These are phyloP conservation scores for Herpotrichia juniperi DNA, from an alignment of 2,329 filamentous ascomycete species.

Conservation along the genomic window DNA sequence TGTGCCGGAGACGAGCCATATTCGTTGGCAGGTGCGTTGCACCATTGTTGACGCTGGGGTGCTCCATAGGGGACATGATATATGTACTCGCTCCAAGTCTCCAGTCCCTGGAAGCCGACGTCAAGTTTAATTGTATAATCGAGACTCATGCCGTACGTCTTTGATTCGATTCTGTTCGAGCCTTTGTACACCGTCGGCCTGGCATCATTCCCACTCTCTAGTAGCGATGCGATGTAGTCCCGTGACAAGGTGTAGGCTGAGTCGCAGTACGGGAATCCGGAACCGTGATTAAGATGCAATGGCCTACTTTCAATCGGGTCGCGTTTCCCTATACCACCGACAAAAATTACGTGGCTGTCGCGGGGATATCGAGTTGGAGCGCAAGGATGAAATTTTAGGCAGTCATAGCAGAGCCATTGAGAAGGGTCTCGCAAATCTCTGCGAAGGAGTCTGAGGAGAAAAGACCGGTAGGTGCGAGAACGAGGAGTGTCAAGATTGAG, in stretches of 20 bases:
- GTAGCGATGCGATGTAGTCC: not conserved
- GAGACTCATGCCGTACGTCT: too few species aligned
- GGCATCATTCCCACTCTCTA: not conserved
- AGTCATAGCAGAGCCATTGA: slow-evolving; percentile 5
- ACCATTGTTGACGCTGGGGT: not conserved
- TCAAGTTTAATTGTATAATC: not conserved
- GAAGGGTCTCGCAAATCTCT: slow-evolving; percentile 1
- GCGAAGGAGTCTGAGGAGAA: slow-evolving; percentile 1
- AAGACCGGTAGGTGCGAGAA: not conserved
- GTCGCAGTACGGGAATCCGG: slow-evolving; percentile 2
- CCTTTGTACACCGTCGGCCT: not conserved
- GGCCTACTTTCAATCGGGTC: not conserved
- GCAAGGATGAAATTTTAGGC: slow-evolving; percentile 4
- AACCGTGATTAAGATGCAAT: not conserved
- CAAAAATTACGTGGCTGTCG: not conserved
- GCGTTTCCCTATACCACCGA: too few species aligned
- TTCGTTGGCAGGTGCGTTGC: not conserved
- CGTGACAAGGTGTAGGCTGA: not conserved
- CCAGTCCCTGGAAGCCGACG: not conserved
- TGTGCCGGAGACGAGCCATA: too few species aligned
- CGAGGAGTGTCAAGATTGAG: not conserved
- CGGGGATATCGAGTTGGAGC: not conserved
- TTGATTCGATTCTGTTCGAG: not conserved
- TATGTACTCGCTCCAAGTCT: not conserved
- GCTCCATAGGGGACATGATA: not conserved